Evolutionary conservation across 768 basidiomycete species (phyloP).

Genomic region (Dioszegia crocea): DNA sequence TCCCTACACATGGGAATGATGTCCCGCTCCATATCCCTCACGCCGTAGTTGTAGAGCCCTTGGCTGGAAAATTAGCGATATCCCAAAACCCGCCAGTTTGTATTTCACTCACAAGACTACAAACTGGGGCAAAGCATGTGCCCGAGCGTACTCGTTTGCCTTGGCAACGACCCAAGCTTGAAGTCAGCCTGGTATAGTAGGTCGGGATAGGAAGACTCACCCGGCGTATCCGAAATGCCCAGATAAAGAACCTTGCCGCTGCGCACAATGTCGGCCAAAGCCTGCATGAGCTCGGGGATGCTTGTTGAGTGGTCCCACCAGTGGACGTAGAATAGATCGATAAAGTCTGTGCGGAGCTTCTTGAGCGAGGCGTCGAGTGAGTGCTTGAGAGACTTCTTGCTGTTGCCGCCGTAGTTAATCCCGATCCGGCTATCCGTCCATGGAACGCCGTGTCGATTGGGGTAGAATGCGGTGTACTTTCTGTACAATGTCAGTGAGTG

Average conservation of each 20-base stretch:
- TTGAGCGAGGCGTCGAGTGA: conserved; percentile 43
- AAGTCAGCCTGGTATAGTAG: not conserved
- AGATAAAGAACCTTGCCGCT: conserved; percentile 53
- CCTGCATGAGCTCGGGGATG: conserved; percentile 60
- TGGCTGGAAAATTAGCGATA: conserved; percentile 17
- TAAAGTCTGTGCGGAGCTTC: conserved; percentile 34
- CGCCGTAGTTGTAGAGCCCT: conserved; percentile 28
- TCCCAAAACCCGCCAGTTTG: too few relatives aligned
- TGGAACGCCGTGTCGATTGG: conserved; percentile 15
- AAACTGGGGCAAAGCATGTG: conserved; percentile 57
- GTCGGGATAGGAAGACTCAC: not conserved
- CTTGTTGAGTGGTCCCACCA: conserved; percentile 57
- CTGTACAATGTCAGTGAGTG: not conserved
- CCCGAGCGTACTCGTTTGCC: conserved; percentile 56
- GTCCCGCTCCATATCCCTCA: conserved; percentile 57
- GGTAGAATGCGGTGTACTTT: conserved; percentile 25
- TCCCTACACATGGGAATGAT: conserved; percentile 53
- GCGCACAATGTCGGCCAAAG: conserved; percentile 57
- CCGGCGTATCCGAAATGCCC: conserved; percentile 42
- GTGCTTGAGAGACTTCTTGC: conserved; percentile 53
- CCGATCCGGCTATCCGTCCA: conserved; percentile 16
- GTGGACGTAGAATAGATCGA: conserved; percentile 41
- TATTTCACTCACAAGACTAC: conserved; percentile 56
- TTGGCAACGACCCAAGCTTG: conserved; percentile 30
- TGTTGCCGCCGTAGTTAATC: conserved; percentile 55